Percentiles rank a stretch among this genome's conserved stretches.
phyloP scores from a whole-genome alignment of 139 green algal species.

The Chlorella sp. region DNA sequence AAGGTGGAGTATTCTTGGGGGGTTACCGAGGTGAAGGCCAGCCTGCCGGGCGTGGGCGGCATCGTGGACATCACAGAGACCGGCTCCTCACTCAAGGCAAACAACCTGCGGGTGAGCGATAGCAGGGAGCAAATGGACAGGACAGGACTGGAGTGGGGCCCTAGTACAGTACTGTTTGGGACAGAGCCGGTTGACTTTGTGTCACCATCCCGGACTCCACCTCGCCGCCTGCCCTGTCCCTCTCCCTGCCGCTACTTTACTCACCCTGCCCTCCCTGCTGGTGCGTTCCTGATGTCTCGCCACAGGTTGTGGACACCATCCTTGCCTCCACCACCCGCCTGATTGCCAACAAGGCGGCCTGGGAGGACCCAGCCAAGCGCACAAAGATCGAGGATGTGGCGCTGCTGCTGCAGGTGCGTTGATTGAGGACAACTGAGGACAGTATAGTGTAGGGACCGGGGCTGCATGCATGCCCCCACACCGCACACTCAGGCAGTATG shows the following conservation, averaged over 20 bases:
- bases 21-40: slow-evolving; percentile 13
- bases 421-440: too few species aligned
- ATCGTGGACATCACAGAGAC: slow-evolving; percentile 21
- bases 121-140: background rate
- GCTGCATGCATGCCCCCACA: too few species aligned
- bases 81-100: slow-evolving; percentile 3
- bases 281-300: background rate
- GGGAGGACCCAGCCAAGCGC: slow-evolving; percentile 1
- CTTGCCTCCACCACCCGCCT: slow-evolving; percentile 15
- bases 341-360: slow-evolving; percentile 14
- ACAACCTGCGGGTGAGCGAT: slow-evolving; percentile 11
- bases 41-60: slow-evolving; percentile 8
- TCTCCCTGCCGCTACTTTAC: background rate
- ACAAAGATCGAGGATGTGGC: slow-evolving; percentile 15
- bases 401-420: slow-evolving; percentile 11
- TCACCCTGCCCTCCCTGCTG: background rate
- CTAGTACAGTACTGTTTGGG: too few species aligned
- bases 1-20: slow-evolving; percentile 35
- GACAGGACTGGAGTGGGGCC: too few species aligned
- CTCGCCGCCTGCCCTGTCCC: too few species aligned
- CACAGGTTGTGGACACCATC: slow-evolving; percentile 7
- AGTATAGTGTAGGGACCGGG: too few species aligned
- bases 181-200: too few species aligned
- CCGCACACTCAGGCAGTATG: too few species aligned
- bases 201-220: too few species aligned